A percentile compares a stretch with the other conserved stretches of the same genome.
Conservation (phyloP, 2,329 filamentous ascomycete species). For the Sporothrix humicola region DNA sequence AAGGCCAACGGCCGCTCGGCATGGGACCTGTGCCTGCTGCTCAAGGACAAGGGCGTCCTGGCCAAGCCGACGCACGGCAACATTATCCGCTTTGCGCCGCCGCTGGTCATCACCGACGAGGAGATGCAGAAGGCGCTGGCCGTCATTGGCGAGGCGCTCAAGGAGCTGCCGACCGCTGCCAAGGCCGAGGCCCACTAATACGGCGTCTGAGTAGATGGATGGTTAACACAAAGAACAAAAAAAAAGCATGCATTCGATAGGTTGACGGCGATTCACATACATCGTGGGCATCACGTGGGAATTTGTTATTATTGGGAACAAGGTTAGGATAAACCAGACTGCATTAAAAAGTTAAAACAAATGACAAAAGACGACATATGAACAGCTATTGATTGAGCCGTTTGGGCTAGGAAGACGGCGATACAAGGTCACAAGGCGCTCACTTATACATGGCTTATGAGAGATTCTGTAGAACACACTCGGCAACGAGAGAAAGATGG, state of each 20-base stretch:
- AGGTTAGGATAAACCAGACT: not conserved
- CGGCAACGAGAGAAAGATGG: too few relatives aligned
- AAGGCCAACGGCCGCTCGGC: constrained; percentile 84
- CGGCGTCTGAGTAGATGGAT: too few relatives aligned
- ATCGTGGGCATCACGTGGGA: constrained; percentile 5
- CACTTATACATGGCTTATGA: too few relatives aligned
- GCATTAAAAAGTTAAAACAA: not conserved
- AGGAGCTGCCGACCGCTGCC: constrained; percentile 75
- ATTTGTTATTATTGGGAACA: not conserved
- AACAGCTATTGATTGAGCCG: not conserved
- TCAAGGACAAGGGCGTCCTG: constrained; percentile 94
- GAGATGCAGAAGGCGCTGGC: constrained; percentile 77
- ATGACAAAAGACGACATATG: not conserved
- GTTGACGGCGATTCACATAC: not conserved
- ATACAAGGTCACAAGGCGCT: too few relatives aligned
- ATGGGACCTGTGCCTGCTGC: constrained; percentile 94
- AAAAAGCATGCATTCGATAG: not conserved
- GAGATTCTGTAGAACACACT: too few relatives aligned
- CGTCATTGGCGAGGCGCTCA: constrained; percentile 82
- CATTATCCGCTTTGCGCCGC: constrained; percentile 97
- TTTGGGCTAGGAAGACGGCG: too few relatives aligned
- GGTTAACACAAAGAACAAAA: not conserved
- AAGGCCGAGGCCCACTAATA: constrained; percentile 45
- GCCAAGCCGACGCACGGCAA: constrained; percentile 98
- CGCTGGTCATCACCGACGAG: constrained; percentile 88